Conservation (phyloP, 345 rosid genomes). For the Rhodomyrtus tomentosa region DNA sequence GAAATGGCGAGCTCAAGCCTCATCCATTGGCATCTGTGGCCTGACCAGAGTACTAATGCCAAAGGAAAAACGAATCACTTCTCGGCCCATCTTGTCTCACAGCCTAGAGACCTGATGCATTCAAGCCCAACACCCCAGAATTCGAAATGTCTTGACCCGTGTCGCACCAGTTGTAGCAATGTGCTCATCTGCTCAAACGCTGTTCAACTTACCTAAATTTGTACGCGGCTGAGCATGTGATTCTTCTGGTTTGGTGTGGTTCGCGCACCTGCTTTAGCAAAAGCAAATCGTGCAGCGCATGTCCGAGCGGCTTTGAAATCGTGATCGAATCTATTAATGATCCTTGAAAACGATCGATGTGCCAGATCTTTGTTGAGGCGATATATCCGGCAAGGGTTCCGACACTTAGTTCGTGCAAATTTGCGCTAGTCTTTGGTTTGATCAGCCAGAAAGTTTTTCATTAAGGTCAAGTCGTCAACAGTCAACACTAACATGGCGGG, state of each 20-base stretch:
- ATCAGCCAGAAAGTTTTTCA: background rate
- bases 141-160: rapidly evolving
- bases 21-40: too few species aligned
- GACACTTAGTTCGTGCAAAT: background rate
- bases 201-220: background rate
- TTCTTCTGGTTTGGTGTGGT: background rate
- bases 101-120: background rate
- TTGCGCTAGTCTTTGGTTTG: background rate
- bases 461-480: background rate
- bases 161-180: background rate
- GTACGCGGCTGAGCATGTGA: background rate
- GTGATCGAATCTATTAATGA: background rate
- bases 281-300: background rate
- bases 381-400: background rate
- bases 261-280: too few species aligned
- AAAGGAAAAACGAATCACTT: background rate
- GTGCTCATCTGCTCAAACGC: background rate
- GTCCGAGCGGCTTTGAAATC: background rate
- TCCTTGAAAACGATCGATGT: too few species aligned
- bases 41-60: background rate
- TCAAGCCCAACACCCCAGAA: background rate
- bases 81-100: background rate
- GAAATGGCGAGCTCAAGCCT: too few species aligned
- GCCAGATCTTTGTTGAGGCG: too few species aligned
- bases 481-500: rapidly evolving